phyloP scores from a whole-genome alignment of 2,329 filamentous ascomycete species.

The Trichoderma oligosporum region DNA sequence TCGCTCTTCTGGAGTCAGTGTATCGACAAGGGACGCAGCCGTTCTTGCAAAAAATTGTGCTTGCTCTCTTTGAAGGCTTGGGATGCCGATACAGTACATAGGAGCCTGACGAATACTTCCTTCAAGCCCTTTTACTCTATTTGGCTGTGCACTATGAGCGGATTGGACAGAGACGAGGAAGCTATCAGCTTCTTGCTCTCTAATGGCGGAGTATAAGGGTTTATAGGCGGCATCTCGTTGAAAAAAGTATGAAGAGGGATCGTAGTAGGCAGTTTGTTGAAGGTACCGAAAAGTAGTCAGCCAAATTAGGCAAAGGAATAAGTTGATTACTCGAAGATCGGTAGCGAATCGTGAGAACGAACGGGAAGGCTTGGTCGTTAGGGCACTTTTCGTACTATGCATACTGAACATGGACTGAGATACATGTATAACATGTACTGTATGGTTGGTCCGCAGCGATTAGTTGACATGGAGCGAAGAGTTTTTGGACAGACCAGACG shows the following conservation, averaged over 20 bases:
- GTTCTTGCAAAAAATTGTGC: constrained; percentile 28
- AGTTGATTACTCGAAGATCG: constrained; percentile 11
- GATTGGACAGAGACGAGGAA: constrained; percentile 21
- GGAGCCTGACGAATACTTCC: background rate
- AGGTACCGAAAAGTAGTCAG: constrained; percentile 25
- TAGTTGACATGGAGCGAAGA: background rate
- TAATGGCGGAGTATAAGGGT: constrained; percentile 25
- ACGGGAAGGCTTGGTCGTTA: constrained; percentile 2
- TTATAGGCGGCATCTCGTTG: constrained; percentile 25
- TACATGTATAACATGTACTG: no score
- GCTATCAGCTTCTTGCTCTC: constrained; percentile 25
- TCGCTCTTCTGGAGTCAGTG: constrained; percentile 28
- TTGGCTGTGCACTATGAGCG: background rate
- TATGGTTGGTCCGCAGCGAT: background rate
- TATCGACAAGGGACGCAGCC: constrained; percentile 31
- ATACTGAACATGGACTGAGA: background rate
- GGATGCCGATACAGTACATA: constrained; percentile 30
- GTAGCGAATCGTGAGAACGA: background rate
- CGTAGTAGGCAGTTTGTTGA: constrained; percentile 24
- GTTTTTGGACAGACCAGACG: background rate
- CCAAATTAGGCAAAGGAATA: constrained; percentile 20
- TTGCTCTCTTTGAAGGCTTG: constrained; percentile 27
- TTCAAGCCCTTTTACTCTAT: background rate
- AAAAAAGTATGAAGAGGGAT: constrained; percentile 30
- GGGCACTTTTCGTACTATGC: background rate